Conservation (phyloP, 768 basidiomycete species). For the Podaxis sp. region DNA sequence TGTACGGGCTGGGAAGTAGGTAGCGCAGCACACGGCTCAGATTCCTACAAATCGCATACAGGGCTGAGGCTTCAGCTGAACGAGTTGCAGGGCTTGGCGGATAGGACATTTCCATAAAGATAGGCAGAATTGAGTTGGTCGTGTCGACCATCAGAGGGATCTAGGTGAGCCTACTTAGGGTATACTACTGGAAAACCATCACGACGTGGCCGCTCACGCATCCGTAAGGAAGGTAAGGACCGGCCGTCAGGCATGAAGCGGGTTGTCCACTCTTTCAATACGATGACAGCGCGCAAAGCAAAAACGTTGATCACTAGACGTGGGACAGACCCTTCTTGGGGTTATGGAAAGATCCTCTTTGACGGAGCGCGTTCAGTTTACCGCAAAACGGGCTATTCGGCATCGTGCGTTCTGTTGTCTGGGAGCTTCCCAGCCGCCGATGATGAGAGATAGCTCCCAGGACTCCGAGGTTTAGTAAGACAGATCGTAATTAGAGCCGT, state of each 20-base stretch:
- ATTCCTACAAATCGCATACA: background rate
- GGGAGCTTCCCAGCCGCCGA: conserved; percentile 2
- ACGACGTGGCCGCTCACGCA: background rate
- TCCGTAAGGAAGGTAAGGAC: conserved; percentile 4
- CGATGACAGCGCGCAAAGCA: conserved; percentile 3
- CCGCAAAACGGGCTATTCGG: conserved; percentile 1
- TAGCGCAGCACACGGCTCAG: background rate
- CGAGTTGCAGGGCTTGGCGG: background rate
- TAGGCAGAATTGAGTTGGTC: background rate
- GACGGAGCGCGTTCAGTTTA: conserved; percentile 1
- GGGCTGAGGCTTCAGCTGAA: background rate
- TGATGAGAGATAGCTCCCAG: conserved; percentile 8
- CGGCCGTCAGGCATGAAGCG: background rate
- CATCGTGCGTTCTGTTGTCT: conserved; percentile 3
- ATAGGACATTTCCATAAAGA: background rate
- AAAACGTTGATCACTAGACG: background rate
- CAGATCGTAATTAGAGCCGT: background rate
- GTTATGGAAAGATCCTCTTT: background rate
- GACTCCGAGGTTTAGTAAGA: conserved; percentile 3
- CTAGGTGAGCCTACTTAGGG: background rate
- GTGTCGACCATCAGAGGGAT: conserved; percentile 1
- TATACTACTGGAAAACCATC: background rate
- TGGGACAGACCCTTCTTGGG: background rate
- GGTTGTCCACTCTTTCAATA: background rate
- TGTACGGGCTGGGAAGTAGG: background rate